Evolutionary conservation across 768 basidiomycete genomes (phyloP).

Genomic region (Tricholomella constricta): DNA sequence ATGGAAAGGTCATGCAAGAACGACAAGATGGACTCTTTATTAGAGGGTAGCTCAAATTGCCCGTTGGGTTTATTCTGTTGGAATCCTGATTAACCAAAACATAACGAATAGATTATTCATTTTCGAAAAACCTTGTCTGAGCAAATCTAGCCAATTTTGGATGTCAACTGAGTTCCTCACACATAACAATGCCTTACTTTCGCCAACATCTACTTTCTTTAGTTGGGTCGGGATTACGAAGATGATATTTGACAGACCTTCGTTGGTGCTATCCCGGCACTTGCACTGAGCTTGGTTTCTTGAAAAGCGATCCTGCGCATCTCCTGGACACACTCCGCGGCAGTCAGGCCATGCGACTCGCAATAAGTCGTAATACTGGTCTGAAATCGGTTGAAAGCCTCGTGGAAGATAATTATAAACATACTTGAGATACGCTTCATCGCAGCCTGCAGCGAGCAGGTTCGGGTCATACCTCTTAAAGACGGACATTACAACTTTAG

Average conservation of each 20-base stretch:
- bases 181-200: conserved; percentile 55
- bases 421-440: conserved; percentile 92
- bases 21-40: conserved; percentile 57
- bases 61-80: conserved; percentile 91
- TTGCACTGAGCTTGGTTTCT: conserved; percentile 87
- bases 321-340: conserved; percentile 74
- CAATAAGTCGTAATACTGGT: conserved; percentile 85
- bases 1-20: conserved; percentile 87
- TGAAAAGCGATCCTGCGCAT: conserved; percentile 73
- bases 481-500: conserved; percentile 69
- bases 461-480: conserved; percentile 72
- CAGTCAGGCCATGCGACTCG: conserved; percentile 57
- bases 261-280: conserved; percentile 95
- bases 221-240: conserved; percentile 9
- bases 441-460: conserved; percentile 77
- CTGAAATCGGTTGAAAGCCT: conserved; percentile 3
- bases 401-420: conserved; percentile 18
- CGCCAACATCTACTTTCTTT: conserved; percentile 72
- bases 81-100: not conserved
- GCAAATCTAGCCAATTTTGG: conserved; percentile 61
- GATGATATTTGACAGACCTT: conserved; percentile 54
- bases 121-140: conserved; percentile 71
- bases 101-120: not conserved
- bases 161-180: not conserved
- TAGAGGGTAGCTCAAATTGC: conserved; percentile 77